Percentiles rank a stretch among this genome's conserved stretches.
Evolutionary conservation across 805 yeast genomes (phyloP).

Genomic region (Kluyveromyces lactis): DNA sequence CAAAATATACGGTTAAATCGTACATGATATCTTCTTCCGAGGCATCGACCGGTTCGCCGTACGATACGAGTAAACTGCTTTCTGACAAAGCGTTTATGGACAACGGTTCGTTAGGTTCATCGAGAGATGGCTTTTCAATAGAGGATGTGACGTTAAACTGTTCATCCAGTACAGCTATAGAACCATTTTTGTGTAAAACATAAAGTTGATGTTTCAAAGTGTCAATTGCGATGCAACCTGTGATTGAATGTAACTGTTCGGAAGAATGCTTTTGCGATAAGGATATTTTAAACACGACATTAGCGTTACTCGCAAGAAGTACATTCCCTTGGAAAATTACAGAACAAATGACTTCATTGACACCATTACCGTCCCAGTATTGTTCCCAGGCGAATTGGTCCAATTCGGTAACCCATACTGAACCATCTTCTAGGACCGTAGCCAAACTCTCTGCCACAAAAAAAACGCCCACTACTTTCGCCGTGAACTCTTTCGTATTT

Average conservation of each 20-base stretch:
- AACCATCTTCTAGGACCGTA: background rate
- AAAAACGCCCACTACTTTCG: background rate
- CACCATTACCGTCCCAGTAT: background rate
- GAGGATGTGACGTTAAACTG: background rate
- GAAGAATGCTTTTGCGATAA: background rate
- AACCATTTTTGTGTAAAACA: slow-evolving; percentile 2
- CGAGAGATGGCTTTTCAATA: slow-evolving; percentile 23
- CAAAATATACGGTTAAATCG: slow-evolving; percentile 23
- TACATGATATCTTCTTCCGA: slow-evolving; percentile 18
- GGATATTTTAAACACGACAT: background rate
- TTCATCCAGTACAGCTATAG: background rate
- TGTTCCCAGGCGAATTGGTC: background rate
- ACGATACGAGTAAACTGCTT: slow-evolving; percentile 18
- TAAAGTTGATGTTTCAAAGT: background rate
- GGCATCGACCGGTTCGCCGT: slow-evolving; percentile 23
- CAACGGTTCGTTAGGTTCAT: slow-evolving; percentile 23
- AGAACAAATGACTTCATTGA: background rate
- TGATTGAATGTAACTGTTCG: background rate
- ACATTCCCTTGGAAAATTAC: background rate
- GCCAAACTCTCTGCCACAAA: background rate
- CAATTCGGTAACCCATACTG: background rate
- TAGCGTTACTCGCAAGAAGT: background rate
- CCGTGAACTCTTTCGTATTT: background rate
- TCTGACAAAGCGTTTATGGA: slow-evolving; percentile 17
- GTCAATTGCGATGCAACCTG: slow-evolving; percentile 4